Evolutionary conservation across 345 rosid genomes (phyloP).

Genomic region (Noccaea bulbosa): DNA sequence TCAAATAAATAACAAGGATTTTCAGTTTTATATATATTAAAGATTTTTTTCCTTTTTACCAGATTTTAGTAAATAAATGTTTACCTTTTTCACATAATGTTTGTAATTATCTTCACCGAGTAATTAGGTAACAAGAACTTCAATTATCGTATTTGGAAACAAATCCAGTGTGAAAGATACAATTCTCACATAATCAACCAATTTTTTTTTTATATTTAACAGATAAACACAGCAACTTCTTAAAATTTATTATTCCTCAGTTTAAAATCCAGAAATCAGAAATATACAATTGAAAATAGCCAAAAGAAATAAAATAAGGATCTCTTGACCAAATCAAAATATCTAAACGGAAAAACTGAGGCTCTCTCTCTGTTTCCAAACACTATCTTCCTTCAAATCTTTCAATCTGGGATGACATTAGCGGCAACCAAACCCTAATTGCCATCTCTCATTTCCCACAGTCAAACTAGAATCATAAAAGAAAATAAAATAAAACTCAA

Average conservation of each 20-base stretch:
- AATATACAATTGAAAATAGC: slow-evolving; percentile 34
- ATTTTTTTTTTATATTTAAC: not conserved
- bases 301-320: slow-evolving; percentile 22
- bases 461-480: slow-evolving; percentile 19
- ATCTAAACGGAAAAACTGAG: slow-evolving; percentile 27
- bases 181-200: not conserved
- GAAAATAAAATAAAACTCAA: slow-evolving; percentile 4
- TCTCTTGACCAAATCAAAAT: slow-evolving; percentile 26
- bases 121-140: not conserved
- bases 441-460: slow-evolving; percentile 41
- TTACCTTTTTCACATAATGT: not conserved
- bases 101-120: not conserved
- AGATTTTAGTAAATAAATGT: no score
- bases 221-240: not conserved
- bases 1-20: no score
- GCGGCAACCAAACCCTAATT: slow-evolving; percentile 37
- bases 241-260: slow-evolving; percentile 26
- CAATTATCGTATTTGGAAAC: not conserved
- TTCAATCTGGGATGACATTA: slow-evolving; percentile 36
- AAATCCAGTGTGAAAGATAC: no score
- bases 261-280: slow-evolving; percentile 26
- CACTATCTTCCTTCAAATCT: slow-evolving; percentile 28
- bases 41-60: no score
- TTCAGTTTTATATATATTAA: no score
- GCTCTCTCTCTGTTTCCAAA: slow-evolving; percentile 30